Conservation (phyloP, 2,329 filamentous ascomycete genomes). For the Aspergillus neoniger region DNA sequence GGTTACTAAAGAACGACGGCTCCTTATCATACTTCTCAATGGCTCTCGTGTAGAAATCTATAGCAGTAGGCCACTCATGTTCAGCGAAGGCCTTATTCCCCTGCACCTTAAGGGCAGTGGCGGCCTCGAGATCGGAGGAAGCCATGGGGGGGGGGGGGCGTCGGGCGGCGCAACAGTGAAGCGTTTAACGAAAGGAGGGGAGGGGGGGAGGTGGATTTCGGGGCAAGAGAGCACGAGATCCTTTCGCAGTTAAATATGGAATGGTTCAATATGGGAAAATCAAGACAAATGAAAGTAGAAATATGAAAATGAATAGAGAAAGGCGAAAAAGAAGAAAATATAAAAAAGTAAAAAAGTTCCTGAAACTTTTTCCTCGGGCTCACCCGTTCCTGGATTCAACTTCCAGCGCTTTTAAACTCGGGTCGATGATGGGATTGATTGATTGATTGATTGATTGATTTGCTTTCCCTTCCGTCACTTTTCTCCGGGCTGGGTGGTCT, state of each 20-base stretch:
- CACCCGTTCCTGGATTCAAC: neutral
- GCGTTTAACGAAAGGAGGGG: slow-evolving; percentile 8
- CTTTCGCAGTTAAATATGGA: too few relatives aligned
- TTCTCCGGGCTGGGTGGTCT: slow-evolving; percentile 25
- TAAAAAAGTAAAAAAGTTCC: too few relatives aligned
- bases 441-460: slow-evolving; percentile 19
- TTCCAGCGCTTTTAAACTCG: neutral
- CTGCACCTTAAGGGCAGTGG: slow-evolving; percentile 82
- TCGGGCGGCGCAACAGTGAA: neutral
- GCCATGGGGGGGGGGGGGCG: slow-evolving; percentile 36
- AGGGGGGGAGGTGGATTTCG: slow-evolving; percentile 24
- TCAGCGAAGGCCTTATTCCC: slow-evolving; percentile 90
- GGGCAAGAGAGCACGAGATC: slow-evolving; percentile 17
- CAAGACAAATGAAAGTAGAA: neutral
- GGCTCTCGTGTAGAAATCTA: slow-evolving; percentile 82
- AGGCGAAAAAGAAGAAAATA: neutral
- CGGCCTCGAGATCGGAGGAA: slow-evolving; percentile 61
- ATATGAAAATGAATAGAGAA: neutral
- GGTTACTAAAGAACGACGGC: slow-evolving; percentile 89
- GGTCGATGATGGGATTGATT: neutral
- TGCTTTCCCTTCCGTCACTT: slow-evolving; percentile 11
- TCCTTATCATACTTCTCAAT: slow-evolving; percentile 82
- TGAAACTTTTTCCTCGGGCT: too few relatives aligned
- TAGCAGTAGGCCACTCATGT: slow-evolving; percentile 81
- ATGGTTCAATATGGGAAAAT: too few relatives aligned